phyloP scores from a whole-genome alignment of 768 basidiomycete species.

The Coprinopsis cinerea region DNA sequence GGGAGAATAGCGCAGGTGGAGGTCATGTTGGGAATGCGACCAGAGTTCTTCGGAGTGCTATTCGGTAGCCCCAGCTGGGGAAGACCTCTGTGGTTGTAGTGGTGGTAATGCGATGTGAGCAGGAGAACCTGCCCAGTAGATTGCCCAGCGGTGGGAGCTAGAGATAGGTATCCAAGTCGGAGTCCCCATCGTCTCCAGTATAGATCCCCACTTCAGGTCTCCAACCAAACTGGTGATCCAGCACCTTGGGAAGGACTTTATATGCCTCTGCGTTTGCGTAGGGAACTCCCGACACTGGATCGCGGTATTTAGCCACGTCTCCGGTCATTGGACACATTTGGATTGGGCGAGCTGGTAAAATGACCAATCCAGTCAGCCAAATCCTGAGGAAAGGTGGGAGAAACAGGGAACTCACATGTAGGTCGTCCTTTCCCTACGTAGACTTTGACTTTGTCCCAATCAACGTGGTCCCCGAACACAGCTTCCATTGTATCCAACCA shows the following conservation, averaged over 20 bases:
- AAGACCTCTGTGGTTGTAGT: too few relatives aligned
- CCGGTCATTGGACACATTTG: conserved; percentile 78
- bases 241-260: conserved; percentile 50
- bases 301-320: conserved; percentile 65
- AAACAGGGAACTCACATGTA: conserved; percentile 35
- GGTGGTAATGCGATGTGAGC: too few relatives aligned
- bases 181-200: too few relatives aligned
- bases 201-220: conserved; percentile 39
- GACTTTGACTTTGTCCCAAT: conserved; percentile 70
- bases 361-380: neutral
- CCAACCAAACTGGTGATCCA: conserved; percentile 73
- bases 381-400: neutral
- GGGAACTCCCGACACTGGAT: conserved; percentile 75
- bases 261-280: conserved; percentile 71
- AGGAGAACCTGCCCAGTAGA: too few relatives aligned
- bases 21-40: too few relatives aligned
- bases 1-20: too few relatives aligned
- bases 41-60: too few relatives aligned
- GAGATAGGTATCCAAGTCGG: too few relatives aligned
- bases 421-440: conserved; percentile 64
- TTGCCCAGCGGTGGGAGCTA: too few relatives aligned
- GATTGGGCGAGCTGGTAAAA: conserved; percentile 51
- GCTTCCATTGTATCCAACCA: conserved; percentile 76
- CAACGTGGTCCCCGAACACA: conserved; percentile 80
- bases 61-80: too few relatives aligned